Conservation (phyloP, 2,329 filamentous ascomycete genomes). For the Trichoderma koningiopsis region DNA sequence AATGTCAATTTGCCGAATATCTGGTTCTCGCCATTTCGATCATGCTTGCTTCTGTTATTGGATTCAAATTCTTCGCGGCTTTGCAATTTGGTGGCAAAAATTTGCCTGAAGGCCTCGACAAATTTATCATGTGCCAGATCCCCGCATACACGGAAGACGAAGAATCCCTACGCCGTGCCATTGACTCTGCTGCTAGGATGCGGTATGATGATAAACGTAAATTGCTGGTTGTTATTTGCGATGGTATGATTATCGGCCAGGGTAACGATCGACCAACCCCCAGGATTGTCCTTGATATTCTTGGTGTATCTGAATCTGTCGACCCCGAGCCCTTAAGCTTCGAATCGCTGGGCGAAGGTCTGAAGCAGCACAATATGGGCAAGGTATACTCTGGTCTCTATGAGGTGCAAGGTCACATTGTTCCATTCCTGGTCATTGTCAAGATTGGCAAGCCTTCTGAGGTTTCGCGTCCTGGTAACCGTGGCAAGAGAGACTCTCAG, state of each 20-base stretch:
- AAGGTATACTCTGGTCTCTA: slow-evolving; percentile 98
- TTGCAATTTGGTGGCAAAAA: slow-evolving; percentile 92
- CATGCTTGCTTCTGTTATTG: slow-evolving; percentile 77
- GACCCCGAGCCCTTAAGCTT: slow-evolving; percentile 97
- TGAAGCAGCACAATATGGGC: slow-evolving; percentile 99
- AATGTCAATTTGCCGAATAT: slow-evolving; percentile 87
- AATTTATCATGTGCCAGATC: slow-evolving; percentile 97
- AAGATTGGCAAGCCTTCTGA: slow-evolving; percentile 98
- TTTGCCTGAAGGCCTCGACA: slow-evolving; percentile 92
- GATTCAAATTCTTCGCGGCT: slow-evolving; percentile 95
- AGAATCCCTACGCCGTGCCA: slow-evolving; percentile 92
- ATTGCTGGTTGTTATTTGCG: slow-evolving; percentile 86
- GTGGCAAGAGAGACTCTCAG: slow-evolving; percentile 98
- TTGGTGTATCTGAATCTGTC: slow-evolving; percentile 89
- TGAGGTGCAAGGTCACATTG: slow-evolving; percentile 96
- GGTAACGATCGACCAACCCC: slow-evolving; percentile 96
- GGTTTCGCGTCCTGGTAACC: slow-evolving; percentile 90
- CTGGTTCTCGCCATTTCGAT: slow-evolving; percentile 84
- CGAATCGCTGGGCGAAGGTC: slow-evolving; percentile 90
- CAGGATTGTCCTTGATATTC: slow-evolving; percentile 93
- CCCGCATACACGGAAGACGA: slow-evolving; percentile 98
- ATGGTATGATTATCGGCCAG: slow-evolving; percentile 99
- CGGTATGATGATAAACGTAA: slow-evolving; percentile 98
- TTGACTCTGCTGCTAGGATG: slow-evolving; percentile 94
- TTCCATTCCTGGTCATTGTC: slow-evolving; percentile 94